Conservation (phyloP, 768 basidiomycete species). For the Gloeopeniophorella convolvens region DNA sequence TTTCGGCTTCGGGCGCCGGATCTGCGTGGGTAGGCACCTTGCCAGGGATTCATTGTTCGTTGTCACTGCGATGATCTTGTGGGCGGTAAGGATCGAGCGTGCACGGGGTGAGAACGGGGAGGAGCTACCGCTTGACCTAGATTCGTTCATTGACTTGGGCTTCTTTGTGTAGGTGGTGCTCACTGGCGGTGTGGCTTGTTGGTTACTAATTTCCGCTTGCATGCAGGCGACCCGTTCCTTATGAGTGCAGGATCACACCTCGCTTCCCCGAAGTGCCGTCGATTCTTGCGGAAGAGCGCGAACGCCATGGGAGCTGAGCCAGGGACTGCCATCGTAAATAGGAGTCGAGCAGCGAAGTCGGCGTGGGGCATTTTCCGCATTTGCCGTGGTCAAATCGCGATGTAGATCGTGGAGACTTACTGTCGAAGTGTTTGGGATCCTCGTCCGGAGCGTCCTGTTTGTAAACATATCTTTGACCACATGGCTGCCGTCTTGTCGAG, state of each 20-base stretch:
- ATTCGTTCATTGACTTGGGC: neutral
- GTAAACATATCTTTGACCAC: too few species aligned
- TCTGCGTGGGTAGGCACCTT: slow-evolving; percentile 17
- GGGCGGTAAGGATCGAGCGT: slow-evolving; percentile 14
- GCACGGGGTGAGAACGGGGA: slow-evolving; percentile 7
- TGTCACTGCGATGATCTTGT: slow-evolving; percentile 15
- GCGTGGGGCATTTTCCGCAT: too few species aligned
- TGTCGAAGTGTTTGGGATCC: too few species aligned
- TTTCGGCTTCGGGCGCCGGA: slow-evolving; percentile 10
- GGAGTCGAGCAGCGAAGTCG: too few species aligned
- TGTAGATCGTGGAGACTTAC: too few species aligned
- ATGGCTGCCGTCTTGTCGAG: too few species aligned
- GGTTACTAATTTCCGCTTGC: neutral
- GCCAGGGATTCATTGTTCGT: slow-evolving; percentile 19
- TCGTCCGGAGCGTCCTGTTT: too few species aligned
- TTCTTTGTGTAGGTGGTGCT: neutral
- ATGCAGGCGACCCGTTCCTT: slow-evolving; percentile 12
- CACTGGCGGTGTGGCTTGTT: neutral
- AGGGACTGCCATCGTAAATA: too few species aligned
- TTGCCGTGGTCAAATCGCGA: too few species aligned
- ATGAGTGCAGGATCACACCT: slow-evolving; percentile 16
- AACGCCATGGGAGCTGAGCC: too few species aligned
- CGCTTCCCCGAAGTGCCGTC: slow-evolving; percentile 5
- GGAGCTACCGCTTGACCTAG: neutral
- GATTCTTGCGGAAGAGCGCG: too few species aligned